Percentiles rank a stretch among this genome's conserved stretches.
phyloP scores from a whole-genome alignment of 331 rosid species.

The Quercus tomentella region DNA sequence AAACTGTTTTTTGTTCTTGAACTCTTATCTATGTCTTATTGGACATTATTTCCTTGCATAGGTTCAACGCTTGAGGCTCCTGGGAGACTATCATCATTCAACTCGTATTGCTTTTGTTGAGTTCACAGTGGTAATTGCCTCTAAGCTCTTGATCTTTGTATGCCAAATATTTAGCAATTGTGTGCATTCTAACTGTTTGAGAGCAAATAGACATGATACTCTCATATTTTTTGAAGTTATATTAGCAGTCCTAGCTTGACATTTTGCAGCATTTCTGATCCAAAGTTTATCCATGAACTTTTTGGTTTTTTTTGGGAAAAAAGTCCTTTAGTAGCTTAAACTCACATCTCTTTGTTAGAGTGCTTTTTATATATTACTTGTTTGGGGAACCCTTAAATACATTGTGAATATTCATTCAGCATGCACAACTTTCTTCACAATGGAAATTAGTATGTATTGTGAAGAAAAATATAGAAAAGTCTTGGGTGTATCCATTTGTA shows the following conservation, averaged over 20 bases:
- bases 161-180: slow-evolving; percentile 1
- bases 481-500: neutral
- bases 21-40: slow-evolving; percentile 5
- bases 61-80: slow-evolving; percentile 93
- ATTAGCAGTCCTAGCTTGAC: neutral
- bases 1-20: slow-evolving; percentile 7
- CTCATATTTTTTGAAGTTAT: slow-evolving; percentile 9
- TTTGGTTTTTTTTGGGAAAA: too few relatives aligned
- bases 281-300: neutral
- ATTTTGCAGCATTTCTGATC: neutral
- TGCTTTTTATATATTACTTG: neutral
- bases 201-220: neutral
- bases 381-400: neutral
- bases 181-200: neutral
- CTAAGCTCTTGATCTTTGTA: neutral
- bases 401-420: too few relatives aligned
- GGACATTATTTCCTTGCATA: slow-evolving; percentile 17
- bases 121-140: slow-evolving; percentile 57
- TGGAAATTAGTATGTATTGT: neutral
- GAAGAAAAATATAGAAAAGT: neutral
- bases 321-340: neutral
- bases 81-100: slow-evolving; percentile 89
- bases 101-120: slow-evolving; percentile 93
- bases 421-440: neutral
- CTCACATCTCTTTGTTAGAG: neutral